Percentiles rank a stretch among this genome's conserved stretches.
Evolutionary conservation across 169 alveolate species (phyloP).

Genomic region (Cryptosporidium andersoni): DNA sequence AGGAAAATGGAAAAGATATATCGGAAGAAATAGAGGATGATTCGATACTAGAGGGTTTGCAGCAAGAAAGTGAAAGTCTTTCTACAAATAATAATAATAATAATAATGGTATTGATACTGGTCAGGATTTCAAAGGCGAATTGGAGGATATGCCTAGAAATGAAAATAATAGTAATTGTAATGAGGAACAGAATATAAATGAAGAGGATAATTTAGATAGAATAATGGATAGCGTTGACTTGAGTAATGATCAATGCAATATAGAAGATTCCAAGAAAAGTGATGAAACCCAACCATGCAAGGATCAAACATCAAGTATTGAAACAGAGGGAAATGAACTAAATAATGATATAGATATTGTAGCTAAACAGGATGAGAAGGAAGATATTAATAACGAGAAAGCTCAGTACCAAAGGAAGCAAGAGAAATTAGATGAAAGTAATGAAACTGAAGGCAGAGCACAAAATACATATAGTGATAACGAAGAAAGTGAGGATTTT

Average conservation of each 20-base stretch:
- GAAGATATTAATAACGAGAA: slow-evolving; percentile 4
- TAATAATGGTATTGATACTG: slow-evolving; percentile 60
- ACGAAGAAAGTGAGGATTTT: not conserved
- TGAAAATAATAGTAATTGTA: slow-evolving; percentile 68
- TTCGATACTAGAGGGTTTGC: slow-evolving; percentile 77
- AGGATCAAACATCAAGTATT: not conserved
- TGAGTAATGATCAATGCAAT: not conserved
- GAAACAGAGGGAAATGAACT: slow-evolving; percentile 24
- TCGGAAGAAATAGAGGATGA: slow-evolving; percentile 88
- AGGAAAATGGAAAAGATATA: slow-evolving; percentile 83
- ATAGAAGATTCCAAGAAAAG: not conserved
- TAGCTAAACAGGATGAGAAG: no score
- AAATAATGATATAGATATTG: not conserved
- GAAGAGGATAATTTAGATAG: slow-evolving; percentile 38
- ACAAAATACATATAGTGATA: not conserved
- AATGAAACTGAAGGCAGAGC: slow-evolving; percentile 33
- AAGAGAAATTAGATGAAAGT: slow-evolving; percentile 15
- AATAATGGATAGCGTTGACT: slow-evolving; percentile 1
- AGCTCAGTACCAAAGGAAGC: not conserved
- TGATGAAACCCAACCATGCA: not conserved
- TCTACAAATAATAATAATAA: slow-evolving; percentile 62
- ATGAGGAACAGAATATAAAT: slow-evolving; percentile 37
- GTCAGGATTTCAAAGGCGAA: slow-evolving; percentile 54
- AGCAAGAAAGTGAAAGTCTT: slow-evolving; percentile 74
- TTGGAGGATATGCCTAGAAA: slow-evolving; percentile 69